Evolutionary conservation across 1,284 basidiomycete genomes (phyloP).

Genomic region (Malassezia caprae): DNA sequence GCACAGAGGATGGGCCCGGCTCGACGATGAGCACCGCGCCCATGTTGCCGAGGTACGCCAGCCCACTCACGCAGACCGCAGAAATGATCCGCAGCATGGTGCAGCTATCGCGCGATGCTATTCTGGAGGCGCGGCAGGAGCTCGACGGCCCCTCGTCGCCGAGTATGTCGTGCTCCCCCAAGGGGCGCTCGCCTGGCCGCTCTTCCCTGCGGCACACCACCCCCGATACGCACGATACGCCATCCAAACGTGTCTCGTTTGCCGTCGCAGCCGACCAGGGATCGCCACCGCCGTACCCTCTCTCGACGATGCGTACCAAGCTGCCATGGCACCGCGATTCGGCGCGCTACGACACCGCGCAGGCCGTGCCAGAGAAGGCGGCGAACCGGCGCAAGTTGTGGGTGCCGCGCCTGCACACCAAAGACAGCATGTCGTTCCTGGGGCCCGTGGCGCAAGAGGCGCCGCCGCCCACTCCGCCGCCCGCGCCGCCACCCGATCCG

Average conservation of each 20-base stretch:
- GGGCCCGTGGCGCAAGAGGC: neutral
- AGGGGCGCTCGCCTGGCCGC: neutral
- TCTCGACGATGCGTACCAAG: neutral
- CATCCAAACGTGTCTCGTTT: constrained; percentile 14
- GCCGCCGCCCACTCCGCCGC: neutral
- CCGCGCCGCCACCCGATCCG: neutral
- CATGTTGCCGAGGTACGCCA: constrained; percentile 10
- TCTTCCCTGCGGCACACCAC: constrained; percentile 4
- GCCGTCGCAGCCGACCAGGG: neutral
- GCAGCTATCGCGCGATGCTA: constrained; percentile 5
- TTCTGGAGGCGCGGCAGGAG: constrained; percentile 1
- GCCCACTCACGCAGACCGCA: constrained; percentile 11
- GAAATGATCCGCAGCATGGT: constrained; percentile 4
- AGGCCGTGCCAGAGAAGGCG: neutral
- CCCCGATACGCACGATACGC: neutral
- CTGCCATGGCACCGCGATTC: neutral
- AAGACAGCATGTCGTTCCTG: neutral
- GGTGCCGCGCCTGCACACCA: neutral
- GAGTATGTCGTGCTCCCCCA: neutral
- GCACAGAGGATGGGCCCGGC: constrained; percentile 13
- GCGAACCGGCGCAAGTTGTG: neutral
- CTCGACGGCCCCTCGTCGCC: neutral
- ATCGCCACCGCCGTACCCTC: neutral
- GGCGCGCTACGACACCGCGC: neutral
- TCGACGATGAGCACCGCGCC: constrained; percentile 9